Percentiles rank a stretch among this genome's conserved stretches.
phyloP scores from a whole-genome alignment of 768 basidiomycete genomes.

The Cubamyces lactineus region DNA sequence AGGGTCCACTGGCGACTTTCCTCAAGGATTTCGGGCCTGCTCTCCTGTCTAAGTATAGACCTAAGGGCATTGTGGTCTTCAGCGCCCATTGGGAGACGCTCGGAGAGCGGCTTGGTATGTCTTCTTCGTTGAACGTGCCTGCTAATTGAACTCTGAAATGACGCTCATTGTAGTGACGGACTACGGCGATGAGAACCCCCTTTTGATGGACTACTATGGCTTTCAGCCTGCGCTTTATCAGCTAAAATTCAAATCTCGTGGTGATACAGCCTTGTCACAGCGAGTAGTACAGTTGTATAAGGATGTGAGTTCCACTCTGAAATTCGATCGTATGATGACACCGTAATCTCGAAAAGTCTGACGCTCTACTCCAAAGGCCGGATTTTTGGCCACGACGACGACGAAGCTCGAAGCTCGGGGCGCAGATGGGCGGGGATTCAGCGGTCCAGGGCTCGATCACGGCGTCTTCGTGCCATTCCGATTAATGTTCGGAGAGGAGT shows the following conservation, averaged over 20 bases:
- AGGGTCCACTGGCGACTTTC: conserved; percentile 60
- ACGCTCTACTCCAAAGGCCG: conserved; percentile 43
- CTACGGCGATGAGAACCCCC: conserved; percentile 75
- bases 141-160: conserved; percentile 8
- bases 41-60: conserved; percentile 69
- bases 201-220: conserved; percentile 76
- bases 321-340: too few species aligned
- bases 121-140: not conserved
- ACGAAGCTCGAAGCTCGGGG: conserved; percentile 58
- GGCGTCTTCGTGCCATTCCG: conserved; percentile 82
- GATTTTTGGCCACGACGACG: conserved; percentile 53
- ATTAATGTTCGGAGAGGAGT: conserved; percentile 74
- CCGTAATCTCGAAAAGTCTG: not conserved
- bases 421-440: conserved; percentile 64
- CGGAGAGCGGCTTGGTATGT: conserved; percentile 58
- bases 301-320: conserved; percentile 41
- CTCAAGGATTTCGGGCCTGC: conserved; percentile 67
- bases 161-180: conserved; percentile 58
- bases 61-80: conserved; percentile 80
- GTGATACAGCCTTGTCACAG: conserved; percentile 58
- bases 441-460: conserved; percentile 72
- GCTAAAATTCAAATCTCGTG: conserved; percentile 68
- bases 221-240: conserved; percentile 63
- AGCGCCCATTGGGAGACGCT: conserved; percentile 82
- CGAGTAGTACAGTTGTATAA: conserved; percentile 64